Evolutionary conservation across 2,329 filamentous ascomycete genomes (phyloP).

Genomic region (Rutstroemia sp.): DNA sequence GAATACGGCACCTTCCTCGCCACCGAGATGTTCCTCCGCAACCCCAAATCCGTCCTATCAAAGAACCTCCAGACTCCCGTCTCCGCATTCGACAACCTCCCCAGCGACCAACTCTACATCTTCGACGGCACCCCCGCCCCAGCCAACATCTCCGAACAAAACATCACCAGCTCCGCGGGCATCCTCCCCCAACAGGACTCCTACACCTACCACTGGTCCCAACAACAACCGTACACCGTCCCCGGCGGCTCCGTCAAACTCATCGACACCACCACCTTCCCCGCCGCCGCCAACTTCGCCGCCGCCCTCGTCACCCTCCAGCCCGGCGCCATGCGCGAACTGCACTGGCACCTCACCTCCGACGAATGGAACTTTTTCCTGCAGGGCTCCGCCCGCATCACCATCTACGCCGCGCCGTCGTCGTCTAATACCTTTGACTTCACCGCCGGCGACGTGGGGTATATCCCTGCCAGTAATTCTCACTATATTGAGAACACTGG

Average conservation of each 20-base stretch:
- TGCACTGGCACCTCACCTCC: constrained; percentile 51
- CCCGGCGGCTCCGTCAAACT: constrained; percentile 54
- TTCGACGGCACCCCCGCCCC: constrained; percentile 44
- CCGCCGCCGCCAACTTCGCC: constrained; percentile 46
- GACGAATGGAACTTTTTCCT: constrained; percentile 3
- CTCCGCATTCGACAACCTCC: constrained; percentile 40
- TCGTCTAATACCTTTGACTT: constrained; percentile 41
- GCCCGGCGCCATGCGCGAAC: constrained; percentile 56
- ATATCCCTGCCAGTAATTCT: constrained; percentile 45
- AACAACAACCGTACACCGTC: constrained; percentile 35
- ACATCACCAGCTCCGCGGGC: constrained; percentile 38
- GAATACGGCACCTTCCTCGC: constrained; percentile 53
- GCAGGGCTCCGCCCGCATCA: constrained; percentile 8
- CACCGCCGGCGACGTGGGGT: constrained; percentile 41
- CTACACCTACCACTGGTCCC: constrained; percentile 45
- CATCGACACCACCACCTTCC: constrained; percentile 49
- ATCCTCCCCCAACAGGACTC: constrained; percentile 25
- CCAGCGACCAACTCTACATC: constrained; percentile 42
- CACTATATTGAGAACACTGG: constrained; percentile 58
- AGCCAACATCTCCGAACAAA: constrained; percentile 37
- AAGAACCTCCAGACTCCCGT: constrained; percentile 45
- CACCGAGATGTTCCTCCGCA: constrained; percentile 24
- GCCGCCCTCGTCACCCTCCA: constrained; percentile 49
- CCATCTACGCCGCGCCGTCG: constrained; percentile 5
- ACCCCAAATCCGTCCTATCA: constrained; percentile 39